phyloP scores from a whole-genome alignment of 257 asterid genomes.

The Nyctanthes arbortristis region DNA sequence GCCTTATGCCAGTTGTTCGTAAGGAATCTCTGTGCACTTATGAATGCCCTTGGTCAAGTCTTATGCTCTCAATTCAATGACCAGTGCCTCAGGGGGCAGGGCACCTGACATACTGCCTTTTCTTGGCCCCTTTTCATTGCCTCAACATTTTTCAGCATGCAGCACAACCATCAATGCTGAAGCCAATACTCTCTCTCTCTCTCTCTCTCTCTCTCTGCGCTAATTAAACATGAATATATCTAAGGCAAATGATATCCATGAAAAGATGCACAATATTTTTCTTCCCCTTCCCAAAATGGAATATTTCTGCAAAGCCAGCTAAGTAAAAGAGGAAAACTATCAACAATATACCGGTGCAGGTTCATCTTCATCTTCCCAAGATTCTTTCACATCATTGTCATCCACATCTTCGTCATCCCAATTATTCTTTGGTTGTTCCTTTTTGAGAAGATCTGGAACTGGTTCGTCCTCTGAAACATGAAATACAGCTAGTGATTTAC shows the following conservation, averaged over 20 bases:
- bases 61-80: too few relatives aligned
- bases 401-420: slow-evolving; percentile 97
- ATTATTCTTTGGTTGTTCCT: slow-evolving; percentile 42
- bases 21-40: background rate
- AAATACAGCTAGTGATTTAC: too few relatives aligned
- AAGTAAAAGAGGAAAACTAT: background rate
- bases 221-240: background rate
- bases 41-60: background rate
- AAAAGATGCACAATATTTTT: background rate
- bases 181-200: background rate
- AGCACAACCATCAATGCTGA: background rate
- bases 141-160: background rate
- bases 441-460: slow-evolving; percentile 58
- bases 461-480: slow-evolving; percentile 69
- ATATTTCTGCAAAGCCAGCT: background rate
- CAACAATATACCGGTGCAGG: slow-evolving; percentile 45
- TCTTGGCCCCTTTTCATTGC: background rate
- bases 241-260: background rate
- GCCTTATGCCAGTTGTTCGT: background rate
- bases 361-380: slow-evolving; percentile 98
- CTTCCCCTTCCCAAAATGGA: background rate
- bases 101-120: too few relatives aligned
- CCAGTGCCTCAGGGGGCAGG: too few relatives aligned
- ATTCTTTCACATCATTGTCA: slow-evolving; percentile 73
- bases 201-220: background rate